These are phyloP conservation scores for Pogostemon cablin DNA, from an alignment of 257 asterid genomes.

Conservation along the genomic window DNA sequence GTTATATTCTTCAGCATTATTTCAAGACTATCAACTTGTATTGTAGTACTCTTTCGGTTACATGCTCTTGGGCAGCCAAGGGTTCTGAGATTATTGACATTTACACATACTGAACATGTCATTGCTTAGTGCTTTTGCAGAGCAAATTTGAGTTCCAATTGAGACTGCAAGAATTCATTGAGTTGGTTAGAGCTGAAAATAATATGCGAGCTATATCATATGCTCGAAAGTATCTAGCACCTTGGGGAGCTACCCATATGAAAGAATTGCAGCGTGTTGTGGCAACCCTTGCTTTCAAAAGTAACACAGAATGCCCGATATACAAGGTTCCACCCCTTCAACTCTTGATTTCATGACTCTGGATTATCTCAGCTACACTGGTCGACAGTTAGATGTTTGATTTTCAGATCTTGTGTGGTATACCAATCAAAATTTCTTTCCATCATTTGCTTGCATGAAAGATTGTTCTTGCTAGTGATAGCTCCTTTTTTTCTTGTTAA, in stretches of 20 bases:
- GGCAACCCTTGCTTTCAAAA: conserved; percentile 91
- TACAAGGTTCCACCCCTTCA: conserved; percentile 66
- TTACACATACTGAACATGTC: conserved; percentile 20
- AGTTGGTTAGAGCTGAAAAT: conserved; percentile 81
- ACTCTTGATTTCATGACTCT: conserved; percentile 16
- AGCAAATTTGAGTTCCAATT: conserved; percentile 97
- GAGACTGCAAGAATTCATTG: conserved; percentile 93
- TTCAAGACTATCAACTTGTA: conserved; percentile 26
- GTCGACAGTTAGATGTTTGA: neutral
- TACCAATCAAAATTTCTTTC: conserved; percentile 7
- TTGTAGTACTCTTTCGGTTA: conserved; percentile 12
- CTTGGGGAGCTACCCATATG: conserved; percentile 95
- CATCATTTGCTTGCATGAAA: conserved; percentile 18
- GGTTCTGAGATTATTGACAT: conserved; percentile 15
- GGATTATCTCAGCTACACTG: conserved; percentile 2
- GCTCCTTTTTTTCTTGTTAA: neutral
- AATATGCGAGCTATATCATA: conserved; percentile 76
- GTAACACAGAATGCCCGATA: conserved; percentile 74
- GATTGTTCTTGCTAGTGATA: conserved; percentile 12
- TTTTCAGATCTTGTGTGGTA: conserved; percentile 11
- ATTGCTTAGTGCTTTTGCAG: conserved; percentile 51
- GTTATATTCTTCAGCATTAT: conserved; percentile 1
- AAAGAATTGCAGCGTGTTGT: conserved; percentile 91
- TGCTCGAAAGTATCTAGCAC: conserved; percentile 87
- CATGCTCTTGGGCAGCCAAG: conserved; percentile 20